Conservation (phyloP, 2,329 filamentous ascomycete species). For the Pseudocercospora musae region DNA sequence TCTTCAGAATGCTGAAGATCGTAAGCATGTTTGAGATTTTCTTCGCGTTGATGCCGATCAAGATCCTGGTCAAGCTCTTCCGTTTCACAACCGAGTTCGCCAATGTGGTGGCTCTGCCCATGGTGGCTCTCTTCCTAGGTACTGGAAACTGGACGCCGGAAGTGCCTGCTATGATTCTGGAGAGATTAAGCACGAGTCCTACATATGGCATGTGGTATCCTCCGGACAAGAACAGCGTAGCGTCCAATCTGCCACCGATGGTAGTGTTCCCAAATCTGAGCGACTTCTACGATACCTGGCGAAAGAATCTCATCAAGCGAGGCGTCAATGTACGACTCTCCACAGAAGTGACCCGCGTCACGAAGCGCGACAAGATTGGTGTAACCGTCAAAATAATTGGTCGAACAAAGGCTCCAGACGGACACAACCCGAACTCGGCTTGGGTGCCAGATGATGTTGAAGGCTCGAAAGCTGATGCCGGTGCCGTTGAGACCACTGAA, state of each 20-base stretch:
- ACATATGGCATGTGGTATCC: constrained; percentile 61
- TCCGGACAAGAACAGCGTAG: constrained; percentile 46
- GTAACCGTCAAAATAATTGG: constrained; percentile 51
- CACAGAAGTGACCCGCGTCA: constrained; percentile 54
- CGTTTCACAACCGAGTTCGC: constrained; percentile 67
- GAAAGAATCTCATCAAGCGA: constrained; percentile 50
- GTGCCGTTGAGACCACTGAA: constrained; percentile 45
- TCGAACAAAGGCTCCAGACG: constrained; percentile 41
- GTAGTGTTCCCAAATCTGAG: constrained; percentile 63
- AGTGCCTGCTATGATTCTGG: constrained; percentile 65
- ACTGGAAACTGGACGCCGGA: constrained; percentile 73
- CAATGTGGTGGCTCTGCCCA: constrained; percentile 67
- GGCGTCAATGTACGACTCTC: constrained; percentile 57
- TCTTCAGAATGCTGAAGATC: constrained; percentile 54
- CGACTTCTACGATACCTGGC: constrained; percentile 61
- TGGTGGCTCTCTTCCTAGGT: constrained; percentile 70
- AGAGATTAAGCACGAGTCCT: constrained; percentile 49
- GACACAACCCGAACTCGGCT: constrained; percentile 46
- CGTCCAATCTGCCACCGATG: constrained; percentile 53
- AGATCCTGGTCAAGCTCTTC: constrained; percentile 63
- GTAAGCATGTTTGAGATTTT: constrained; percentile 60
- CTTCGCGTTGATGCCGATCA: constrained; percentile 60
- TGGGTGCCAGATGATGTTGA: constrained; percentile 39
- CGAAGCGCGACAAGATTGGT: constrained; percentile 51
- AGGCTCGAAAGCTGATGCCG: constrained; percentile 39